These are phyloP conservation scores for Neoscytalidium dimidiatum DNA, from an alignment of 2,329 filamentous ascomycete species.

Conservation along the genomic window DNA sequence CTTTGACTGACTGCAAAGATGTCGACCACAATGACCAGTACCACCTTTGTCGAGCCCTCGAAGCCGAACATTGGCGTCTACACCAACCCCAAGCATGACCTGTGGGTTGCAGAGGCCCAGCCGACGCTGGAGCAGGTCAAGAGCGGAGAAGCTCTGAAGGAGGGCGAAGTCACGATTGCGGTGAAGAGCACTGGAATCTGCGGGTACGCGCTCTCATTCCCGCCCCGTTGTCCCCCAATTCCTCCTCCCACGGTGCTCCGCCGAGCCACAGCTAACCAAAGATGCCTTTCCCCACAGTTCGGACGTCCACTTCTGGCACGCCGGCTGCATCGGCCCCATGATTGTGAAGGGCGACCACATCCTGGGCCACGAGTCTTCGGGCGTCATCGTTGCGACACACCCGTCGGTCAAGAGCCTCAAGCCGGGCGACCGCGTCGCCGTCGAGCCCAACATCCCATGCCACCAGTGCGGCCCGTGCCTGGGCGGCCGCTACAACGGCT, in stretches of 20 bases:
- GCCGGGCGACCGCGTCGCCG: constrained; percentile 85
- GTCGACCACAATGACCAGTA: constrained; percentile 36
- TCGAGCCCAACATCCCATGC: constrained; percentile 95
- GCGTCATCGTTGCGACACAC: constrained; percentile 77
- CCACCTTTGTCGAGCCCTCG: constrained; percentile 47
- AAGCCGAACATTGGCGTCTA: constrained; percentile 95
- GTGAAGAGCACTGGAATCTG: constrained; percentile 96
- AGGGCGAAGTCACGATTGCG: constrained; percentile 83
- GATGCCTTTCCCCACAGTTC: constrained; percentile 57
- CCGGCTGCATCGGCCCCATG: constrained; percentile 94
- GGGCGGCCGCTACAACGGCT: constrained; percentile 93
- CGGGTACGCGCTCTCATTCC: constrained; percentile 60
- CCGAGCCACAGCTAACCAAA: not conserved
- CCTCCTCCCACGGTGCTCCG: not conserved
- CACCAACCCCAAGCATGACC: constrained; percentile 88
- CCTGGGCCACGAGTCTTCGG: constrained; percentile 90
- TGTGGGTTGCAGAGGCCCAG: constrained; percentile 81
- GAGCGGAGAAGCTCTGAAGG: constrained; percentile 67
- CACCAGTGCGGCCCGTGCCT: constrained; percentile 86
- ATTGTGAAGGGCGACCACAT: constrained; percentile 87
- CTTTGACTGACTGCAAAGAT: constrained; percentile 21
- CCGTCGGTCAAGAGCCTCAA: constrained; percentile 76
- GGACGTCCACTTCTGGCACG: constrained; percentile 97
- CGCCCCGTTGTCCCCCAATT: not conserved
- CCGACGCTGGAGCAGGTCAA: constrained; percentile 76